phyloP scores from a whole-genome alignment of 129 eudicot species.

The Pittosporum tobira region DNA sequence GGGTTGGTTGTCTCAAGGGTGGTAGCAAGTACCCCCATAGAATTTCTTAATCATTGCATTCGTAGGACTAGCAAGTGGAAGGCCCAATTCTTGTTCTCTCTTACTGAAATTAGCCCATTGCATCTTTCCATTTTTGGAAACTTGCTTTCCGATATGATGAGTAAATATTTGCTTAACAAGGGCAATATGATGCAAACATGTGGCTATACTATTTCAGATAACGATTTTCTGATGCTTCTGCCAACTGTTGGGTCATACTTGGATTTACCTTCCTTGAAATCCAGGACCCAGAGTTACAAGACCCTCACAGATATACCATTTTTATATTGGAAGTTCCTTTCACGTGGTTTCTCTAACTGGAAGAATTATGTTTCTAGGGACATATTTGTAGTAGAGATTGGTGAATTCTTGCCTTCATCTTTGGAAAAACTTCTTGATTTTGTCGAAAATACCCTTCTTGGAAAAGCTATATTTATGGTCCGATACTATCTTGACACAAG shows the following conservation, averaged over 20 bases:
- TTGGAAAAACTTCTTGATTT: slow-evolving; percentile 37
- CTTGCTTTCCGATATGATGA: slow-evolving; percentile 32
- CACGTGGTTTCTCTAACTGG: slow-evolving; percentile 56
- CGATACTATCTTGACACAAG: slow-evolving; percentile 26
- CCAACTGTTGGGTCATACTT: slow-evolving; percentile 58
- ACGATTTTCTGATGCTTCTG: slow-evolving; percentile 58
- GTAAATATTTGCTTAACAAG: slow-evolving; percentile 13
- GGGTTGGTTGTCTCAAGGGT: slow-evolving; percentile 46
- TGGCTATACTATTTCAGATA: slow-evolving; percentile 28
- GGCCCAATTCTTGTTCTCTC: slow-evolving; percentile 37
- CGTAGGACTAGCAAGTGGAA: slow-evolving; percentile 29
- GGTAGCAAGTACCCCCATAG: slow-evolving; percentile 46
- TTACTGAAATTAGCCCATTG: slow-evolving; percentile 47
- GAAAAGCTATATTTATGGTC: slow-evolving; percentile 43
- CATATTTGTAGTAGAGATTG: slow-evolving; percentile 37
- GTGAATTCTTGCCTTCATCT: slow-evolving; percentile 30
- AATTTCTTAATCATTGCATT: slow-evolving; percentile 48
- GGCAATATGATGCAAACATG: slow-evolving; percentile 15
- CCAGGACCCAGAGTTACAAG: slow-evolving; percentile 26
- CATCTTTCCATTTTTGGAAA: slow-evolving; percentile 63
- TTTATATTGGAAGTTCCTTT: slow-evolving; percentile 43
- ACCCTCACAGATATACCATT: slow-evolving; percentile 25
- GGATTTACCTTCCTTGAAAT: slow-evolving; percentile 24
- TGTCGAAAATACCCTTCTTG: slow-evolving; percentile 57
- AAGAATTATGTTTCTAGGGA: slow-evolving; percentile 46